Evolutionary conservation across 352 stramenopile species (phyloP), one percentile per base, ranked within the genome.

Genomic region (Phytopythium sindhum): DNA sequence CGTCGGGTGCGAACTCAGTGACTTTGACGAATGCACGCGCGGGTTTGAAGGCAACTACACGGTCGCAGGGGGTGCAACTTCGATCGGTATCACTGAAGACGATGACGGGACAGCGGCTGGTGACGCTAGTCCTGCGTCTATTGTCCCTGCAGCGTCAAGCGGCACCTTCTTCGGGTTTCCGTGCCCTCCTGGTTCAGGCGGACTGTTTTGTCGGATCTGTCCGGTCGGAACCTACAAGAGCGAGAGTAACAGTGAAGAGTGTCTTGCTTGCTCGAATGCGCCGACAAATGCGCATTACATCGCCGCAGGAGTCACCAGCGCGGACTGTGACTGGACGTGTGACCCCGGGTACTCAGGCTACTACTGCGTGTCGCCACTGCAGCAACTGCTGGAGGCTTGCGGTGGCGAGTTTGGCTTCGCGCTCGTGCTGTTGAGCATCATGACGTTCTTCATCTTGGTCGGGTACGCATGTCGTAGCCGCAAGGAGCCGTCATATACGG

Each of bases 11-110:
- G 79, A 88, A 42, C 62, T 80, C 7, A 89, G 73, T 47, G 77
- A 84, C 19, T 88, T 89, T 58, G 78, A 84, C 61, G 66, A 74
- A 28, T 93, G 85, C 56, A 91, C 81, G 14, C 72, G 71, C 26
- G 81, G 63, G 15, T 93, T 93, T 71, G 82, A 87, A 33, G 85
- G 85, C 14, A 90, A 89, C 47, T 93, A 93, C 64, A 90, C 83
- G 11, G 85, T 93, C 4, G 67, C 72, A n/a, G 85, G 85, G 17
- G 85, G 85, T 41, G 58, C 72, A 6, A 84, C 78, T 7, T 78
- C 74, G 1, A 53, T 72, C 19, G 45, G 58, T 4, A 70, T 52
- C 41, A 35, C 56, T 9, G 67, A 60, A 11, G 58, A 61, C 10
- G 63, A 63, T n/a, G 68, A 42, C 21, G 51, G 66, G 12, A 59